These are phyloP conservation scores for Craterostigma plantagineum DNA, from an alignment of 257 asterid species.

Conservation along the genomic window DNA sequence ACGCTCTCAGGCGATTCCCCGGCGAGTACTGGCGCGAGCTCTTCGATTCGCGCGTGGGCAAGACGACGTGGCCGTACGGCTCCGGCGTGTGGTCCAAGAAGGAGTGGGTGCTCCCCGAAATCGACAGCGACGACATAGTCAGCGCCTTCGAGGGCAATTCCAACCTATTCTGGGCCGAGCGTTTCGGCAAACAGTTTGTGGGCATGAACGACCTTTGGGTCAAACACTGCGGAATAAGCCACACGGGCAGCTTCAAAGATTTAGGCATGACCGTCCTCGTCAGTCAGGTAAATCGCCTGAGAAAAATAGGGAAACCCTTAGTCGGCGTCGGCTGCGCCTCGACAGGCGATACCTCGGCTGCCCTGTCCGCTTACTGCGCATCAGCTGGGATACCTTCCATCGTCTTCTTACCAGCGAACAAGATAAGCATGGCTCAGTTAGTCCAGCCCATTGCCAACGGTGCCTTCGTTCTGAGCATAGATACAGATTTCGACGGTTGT, in stretches of 20 bases:
- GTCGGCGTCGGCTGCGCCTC: slow-evolving; percentile 85
- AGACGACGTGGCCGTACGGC: slow-evolving; percentile 79
- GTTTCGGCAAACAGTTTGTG: slow-evolving; percentile 69
- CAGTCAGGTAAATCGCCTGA: slow-evolving; percentile 57
- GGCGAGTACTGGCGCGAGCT: slow-evolving; percentile 59
- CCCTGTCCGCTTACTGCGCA: slow-evolving; percentile 68
- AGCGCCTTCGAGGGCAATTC: slow-evolving; percentile 75
- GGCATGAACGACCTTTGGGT: slow-evolving; percentile 81
- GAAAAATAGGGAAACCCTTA: slow-evolving; percentile 55
- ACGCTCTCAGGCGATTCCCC: slow-evolving; percentile 45
- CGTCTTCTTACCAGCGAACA: slow-evolving; percentile 58
- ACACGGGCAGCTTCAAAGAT: slow-evolving; percentile 71
- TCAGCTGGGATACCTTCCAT: slow-evolving; percentile 71
- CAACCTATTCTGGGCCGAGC: slow-evolving; percentile 75
- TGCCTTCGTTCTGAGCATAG: slow-evolving; percentile 67
- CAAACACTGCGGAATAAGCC: slow-evolving; percentile 72
- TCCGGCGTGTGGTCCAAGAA: slow-evolving; percentile 88
- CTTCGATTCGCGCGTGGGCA: slow-evolving; percentile 76
- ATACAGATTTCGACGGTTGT: slow-evolving; percentile 85
- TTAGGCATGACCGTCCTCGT: slow-evolving; percentile 74
- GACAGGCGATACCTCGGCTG: slow-evolving; percentile 74
- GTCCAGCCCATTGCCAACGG: slow-evolving; percentile 92
- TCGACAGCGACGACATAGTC: slow-evolving; percentile 50
- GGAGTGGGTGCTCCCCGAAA: slow-evolving; percentile 78
- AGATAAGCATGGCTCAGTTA: slow-evolving; percentile 55